A percentile compares a stretch with the other conserved stretches of the same genome.
phyloP scores from a whole-genome alignment of 805 yeast genomes.

The Sugiyamaella lignohabitans region DNA sequence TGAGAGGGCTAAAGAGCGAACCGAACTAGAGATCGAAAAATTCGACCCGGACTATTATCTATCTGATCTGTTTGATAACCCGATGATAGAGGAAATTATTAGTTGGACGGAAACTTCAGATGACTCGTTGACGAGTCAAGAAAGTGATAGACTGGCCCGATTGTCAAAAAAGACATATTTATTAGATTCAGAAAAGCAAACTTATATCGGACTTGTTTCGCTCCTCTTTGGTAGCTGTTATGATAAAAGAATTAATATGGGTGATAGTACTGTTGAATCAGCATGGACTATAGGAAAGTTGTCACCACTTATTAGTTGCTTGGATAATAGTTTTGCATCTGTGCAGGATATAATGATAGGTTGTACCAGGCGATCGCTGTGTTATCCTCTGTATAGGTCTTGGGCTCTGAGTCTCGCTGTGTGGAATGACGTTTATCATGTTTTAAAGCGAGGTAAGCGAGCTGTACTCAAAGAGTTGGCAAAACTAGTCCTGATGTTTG shows the following conservation, averaged over 20 bases:
- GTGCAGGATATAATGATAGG: slow-evolving; percentile 54
- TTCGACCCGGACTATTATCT: slow-evolving; percentile 89
- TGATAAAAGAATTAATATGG: slow-evolving; percentile 68
- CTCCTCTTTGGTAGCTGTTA: slow-evolving; percentile 67
- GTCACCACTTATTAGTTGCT: slow-evolving; percentile 65
- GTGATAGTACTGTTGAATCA: slow-evolving; percentile 72
- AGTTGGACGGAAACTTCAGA: slow-evolving; percentile 4
- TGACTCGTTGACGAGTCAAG: slow-evolving; percentile 45
- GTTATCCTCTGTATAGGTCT: slow-evolving; percentile 75
- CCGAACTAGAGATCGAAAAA: slow-evolving; percentile 59
- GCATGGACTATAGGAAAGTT: slow-evolving; percentile 92
- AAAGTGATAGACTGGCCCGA: slow-evolving; percentile 59
- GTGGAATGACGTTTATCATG: slow-evolving; percentile 68
- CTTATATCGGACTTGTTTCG: slow-evolving; percentile 58
- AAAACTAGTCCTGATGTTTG: slow-evolving; percentile 59
- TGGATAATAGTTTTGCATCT: slow-evolving; percentile 46
- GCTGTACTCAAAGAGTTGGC: slow-evolving; percentile 55
- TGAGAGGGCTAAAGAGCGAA: slow-evolving; percentile 60
- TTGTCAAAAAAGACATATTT: slow-evolving; percentile 57
- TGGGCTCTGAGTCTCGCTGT: slow-evolving; percentile 51
- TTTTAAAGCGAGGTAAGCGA: slow-evolving; percentile 64
- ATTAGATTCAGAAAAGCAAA: slow-evolving; percentile 47
- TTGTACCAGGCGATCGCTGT: slow-evolving; percentile 62
- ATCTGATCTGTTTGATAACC: slow-evolving; percentile 61
- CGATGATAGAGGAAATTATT: slow-evolving; percentile 45